phyloP scores from a whole-genome alignment of 2,329 filamentous ascomycete genomes.

The Fusarium azukiicola region DNA sequence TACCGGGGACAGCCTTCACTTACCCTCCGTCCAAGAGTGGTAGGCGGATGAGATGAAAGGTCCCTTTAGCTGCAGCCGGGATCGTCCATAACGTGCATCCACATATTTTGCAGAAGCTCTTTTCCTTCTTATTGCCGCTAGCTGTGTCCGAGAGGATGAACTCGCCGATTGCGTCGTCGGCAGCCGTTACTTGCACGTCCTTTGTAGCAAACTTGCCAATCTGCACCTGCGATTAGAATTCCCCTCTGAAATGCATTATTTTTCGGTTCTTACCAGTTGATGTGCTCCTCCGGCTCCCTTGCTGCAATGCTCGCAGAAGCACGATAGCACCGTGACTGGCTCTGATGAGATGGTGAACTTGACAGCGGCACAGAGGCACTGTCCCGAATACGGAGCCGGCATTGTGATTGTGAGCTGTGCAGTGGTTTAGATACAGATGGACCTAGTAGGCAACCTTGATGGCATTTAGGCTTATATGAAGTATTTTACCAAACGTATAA shows the following conservation, averaged over 20 bases:
- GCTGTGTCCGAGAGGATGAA: slow-evolving; percentile 51
- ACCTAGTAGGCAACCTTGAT: background rate
- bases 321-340: slow-evolving; percentile 44
- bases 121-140: slow-evolving; percentile 53
- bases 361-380: slow-evolving; percentile 46
- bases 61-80: slow-evolving; percentile 50
- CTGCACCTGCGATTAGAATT: slow-evolving; percentile 16
- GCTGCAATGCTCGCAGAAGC: slow-evolving; percentile 48
- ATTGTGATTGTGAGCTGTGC: slow-evolving; percentile 20
- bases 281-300: slow-evolving; percentile 46
- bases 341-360: slow-evolving; percentile 36
- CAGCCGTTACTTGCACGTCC: slow-evolving; percentile 38
- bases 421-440: too few species aligned
- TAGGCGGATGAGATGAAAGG: slow-evolving; percentile 51
- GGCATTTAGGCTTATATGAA: background rate
- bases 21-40: slow-evolving; percentile 52
- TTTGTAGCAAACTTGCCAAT: slow-evolving; percentile 53
- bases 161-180: slow-evolving; percentile 22
- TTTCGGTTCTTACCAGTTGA: slow-evolving; percentile 36
- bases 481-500: background rate
- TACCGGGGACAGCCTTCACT: slow-evolving; percentile 10
- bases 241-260: background rate
- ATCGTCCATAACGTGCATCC: slow-evolving; percentile 55
- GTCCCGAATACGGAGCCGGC: slow-evolving; percentile 40
- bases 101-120: slow-evolving; percentile 52